phyloP scores from a whole-genome alignment of 1,139 yeast genomes.

The Candida sanyaensis region DNA sequence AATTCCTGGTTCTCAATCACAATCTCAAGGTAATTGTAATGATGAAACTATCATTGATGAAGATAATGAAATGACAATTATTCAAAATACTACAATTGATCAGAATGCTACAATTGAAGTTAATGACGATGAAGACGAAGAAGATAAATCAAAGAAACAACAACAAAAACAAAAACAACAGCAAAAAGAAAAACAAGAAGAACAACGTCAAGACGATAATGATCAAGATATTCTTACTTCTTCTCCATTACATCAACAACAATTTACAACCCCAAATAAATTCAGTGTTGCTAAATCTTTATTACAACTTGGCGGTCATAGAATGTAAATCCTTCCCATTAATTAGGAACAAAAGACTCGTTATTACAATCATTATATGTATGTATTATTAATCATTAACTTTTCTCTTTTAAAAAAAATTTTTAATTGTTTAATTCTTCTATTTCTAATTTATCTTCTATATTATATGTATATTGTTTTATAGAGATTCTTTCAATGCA shows the following conservation, averaged over 20 bases:
- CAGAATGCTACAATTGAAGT: conserved; percentile 15
- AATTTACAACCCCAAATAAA: conserved; percentile 52
- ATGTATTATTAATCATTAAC: neutral
- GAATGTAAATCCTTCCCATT: conserved; percentile 11
- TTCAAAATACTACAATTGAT: conserved; percentile 19
- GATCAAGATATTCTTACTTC: conserved; percentile 22
- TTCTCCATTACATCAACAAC: conserved; percentile 36
- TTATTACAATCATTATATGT: neutral
- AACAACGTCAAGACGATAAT: conserved; percentile 3
- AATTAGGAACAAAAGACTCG: too few relatives aligned
- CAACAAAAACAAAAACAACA: neutral
- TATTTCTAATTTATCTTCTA: neutral
- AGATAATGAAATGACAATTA: conserved; percentile 24
- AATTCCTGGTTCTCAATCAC: conserved; percentile 9
- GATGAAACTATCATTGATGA: conserved; percentile 42
- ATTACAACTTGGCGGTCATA: conserved; percentile 42
- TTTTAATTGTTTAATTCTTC: neutral
- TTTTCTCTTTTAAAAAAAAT: neutral
- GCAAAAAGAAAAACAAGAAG: conserved; percentile 8
- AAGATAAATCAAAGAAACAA: neutral
- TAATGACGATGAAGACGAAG: conserved; percentile 11
- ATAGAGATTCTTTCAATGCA: too few relatives aligned
- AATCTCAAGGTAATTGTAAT: conserved; percentile 10
- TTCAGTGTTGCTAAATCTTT: conserved; percentile 51
- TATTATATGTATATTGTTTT: too few relatives aligned